phyloP scores from a whole-genome alignment of 371 early-diverging fungal genomes.

The Actinomortierella wolfii region DNA sequence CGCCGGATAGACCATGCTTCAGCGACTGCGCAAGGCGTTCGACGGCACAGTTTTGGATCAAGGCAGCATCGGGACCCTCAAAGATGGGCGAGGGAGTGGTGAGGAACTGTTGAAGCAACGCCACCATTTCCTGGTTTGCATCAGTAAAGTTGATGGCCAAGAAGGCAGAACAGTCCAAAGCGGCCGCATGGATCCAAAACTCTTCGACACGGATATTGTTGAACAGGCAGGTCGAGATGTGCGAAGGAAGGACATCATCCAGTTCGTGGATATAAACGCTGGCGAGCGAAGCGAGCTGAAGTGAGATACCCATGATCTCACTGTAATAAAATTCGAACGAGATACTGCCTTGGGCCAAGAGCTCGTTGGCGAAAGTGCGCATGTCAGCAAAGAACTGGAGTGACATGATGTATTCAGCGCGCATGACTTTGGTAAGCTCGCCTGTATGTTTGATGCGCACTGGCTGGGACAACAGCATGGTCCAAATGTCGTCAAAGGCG shows the following conservation, averaged over 20 bases:
- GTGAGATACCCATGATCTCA: conserved; percentile 66
- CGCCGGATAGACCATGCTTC: conserved; percentile 45
- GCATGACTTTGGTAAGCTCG: conserved; percentile 47
- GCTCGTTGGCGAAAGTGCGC: conserved; percentile 52
- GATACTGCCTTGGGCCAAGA: conserved; percentile 52
- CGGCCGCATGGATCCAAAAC: conserved; percentile 58
- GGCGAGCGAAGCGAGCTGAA: conserved; percentile 64
- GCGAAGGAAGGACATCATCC: conserved; percentile 64
- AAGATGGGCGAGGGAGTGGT: conserved; percentile 68
- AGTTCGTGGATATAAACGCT: conserved; percentile 65
- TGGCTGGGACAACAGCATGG: conserved; percentile 43
- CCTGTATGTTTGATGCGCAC: conserved; percentile 29
- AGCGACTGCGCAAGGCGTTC: conserved; percentile 61
- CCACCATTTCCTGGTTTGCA: conserved; percentile 57
- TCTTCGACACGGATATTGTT: conserved; percentile 51
- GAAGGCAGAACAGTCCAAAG: conserved; percentile 61
- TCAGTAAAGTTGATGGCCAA: conserved; percentile 62
- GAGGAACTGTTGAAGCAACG: conserved; percentile 61
- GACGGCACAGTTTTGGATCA: conserved; percentile 61
- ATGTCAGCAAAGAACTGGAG: conserved; percentile 63
- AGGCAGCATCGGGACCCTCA: conserved; percentile 40
- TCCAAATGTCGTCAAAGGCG: conserved; percentile 53
- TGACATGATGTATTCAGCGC: conserved; percentile 58
- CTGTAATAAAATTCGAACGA: conserved; percentile 63
- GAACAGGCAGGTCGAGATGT: conserved; percentile 62